Conservation (phyloP, 108 stramenopile genomes). For the Stephanodiscus triporus region DNA sequence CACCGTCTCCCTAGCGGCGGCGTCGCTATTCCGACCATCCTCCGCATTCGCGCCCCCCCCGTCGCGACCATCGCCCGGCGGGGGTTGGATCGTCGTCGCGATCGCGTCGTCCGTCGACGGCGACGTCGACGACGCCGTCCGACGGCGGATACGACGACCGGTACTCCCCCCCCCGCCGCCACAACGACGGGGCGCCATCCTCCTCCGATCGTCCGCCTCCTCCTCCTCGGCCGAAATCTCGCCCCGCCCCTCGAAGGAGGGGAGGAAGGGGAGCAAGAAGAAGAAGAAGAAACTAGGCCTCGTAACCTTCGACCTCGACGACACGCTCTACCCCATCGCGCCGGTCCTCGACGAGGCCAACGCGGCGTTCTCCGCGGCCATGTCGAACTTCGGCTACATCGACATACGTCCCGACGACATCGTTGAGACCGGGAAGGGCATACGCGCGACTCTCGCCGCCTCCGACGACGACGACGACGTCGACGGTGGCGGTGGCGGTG, state of each 20-base stretch:
- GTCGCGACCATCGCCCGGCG: not conserved
- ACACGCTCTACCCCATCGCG: constrained; percentile 76
- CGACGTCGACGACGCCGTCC: not conserved
- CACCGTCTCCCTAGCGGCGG: constrained; percentile 26
- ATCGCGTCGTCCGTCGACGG: not conserved
- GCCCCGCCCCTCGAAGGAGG: constrained; percentile 11
- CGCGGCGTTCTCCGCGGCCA: constrained; percentile 77
- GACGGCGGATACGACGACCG: too few relatives aligned
- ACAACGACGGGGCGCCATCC: not conserved
- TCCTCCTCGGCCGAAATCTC: constrained; percentile 32
- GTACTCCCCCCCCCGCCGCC: not conserved
- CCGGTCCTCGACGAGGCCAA: constrained; percentile 76
- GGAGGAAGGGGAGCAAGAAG: constrained; percentile 18
- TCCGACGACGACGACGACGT: constrained; percentile 44
- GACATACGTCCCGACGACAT: constrained; percentile 75
- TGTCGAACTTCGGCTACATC: constrained; percentile 75
- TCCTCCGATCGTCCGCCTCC: constrained; percentile 26
- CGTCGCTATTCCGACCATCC: constrained; percentile 23
- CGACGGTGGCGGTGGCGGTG: too few relatives aligned
- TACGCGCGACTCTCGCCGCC: constrained; percentile 62
- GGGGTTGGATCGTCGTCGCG: not conserved
- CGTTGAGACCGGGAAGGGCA: constrained; percentile 67
- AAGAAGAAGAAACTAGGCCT: constrained; percentile 56
- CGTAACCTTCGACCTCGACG: constrained; percentile 84
- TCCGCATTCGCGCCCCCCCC: constrained; percentile 24